phyloP scores from a whole-genome alignment of 306 rosid genomes.

The Cucurbita argyrosperma region DNA sequence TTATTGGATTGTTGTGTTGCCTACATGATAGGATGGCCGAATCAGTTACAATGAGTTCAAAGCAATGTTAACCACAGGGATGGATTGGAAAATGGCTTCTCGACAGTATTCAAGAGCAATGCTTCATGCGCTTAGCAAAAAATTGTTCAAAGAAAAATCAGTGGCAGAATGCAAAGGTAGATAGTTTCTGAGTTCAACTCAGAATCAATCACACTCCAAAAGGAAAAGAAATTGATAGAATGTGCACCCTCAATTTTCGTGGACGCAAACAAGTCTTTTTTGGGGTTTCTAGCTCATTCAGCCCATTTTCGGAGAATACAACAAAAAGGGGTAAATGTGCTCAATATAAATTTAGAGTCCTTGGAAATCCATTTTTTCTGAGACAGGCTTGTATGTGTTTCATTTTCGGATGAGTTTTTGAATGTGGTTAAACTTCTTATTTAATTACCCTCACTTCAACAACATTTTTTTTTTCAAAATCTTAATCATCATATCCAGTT shows the following conservation, averaged over 20 bases:
- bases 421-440: not conserved
- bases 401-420: not conserved
- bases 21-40: constrained; percentile 52
- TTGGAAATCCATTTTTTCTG: not conserved
- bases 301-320: not conserved
- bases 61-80: constrained; percentile 82
- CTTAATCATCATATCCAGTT: no score
- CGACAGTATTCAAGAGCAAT: constrained; percentile 80
- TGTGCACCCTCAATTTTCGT: no score
- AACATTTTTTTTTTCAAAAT: no score
- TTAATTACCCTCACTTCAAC: not conserved
- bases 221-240: no score
- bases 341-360: not conserved
- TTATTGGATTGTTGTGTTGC: not conserved
- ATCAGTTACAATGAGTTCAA: constrained; percentile 71
- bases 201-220: no score
- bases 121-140: constrained; percentile 63
- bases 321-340: not conserved
- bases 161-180: constrained; percentile 2
- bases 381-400: not conserved
- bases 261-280: no score
- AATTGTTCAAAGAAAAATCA: constrained; percentile 53
- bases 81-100: constrained; percentile 90
- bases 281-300: not conserved
- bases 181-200: not conserved